Base-by-base conservation (phyloP, 805 yeast genomes). In the Candida sakaeoensis region DNA sequence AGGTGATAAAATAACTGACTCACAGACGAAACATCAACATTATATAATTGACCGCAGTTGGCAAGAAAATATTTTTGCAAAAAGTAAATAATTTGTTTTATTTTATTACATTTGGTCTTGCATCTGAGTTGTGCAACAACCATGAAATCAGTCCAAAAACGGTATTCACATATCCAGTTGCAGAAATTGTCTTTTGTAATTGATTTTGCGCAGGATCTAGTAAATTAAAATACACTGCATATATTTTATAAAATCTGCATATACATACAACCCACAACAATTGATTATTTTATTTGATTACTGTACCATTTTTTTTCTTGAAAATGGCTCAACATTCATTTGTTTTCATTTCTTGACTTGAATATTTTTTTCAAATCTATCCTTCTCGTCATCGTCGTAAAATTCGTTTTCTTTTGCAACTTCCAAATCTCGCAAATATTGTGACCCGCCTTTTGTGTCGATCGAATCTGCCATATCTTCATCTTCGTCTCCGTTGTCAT, bases 371-470 rank as follows among this genome's bases (percentile, higher is more conserved):
- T 65, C 71, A 8, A 60, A 71, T 30, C 44, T 49, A 38, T 68
- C 74, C 45, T 68, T 70, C 46, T 75, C 80, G 33, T 78, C 84
- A 43, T 72, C 76, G 40, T 82, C 87, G 54, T 81, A 89, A 54
- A 80, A 85, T 63, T 91, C 98, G 51, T 80, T 82, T 36, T 75
- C 84, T 3, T 81, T 80, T 49, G 78, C 83, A 37, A 86, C 69
- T 18, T 65, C 70, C 52, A 77, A 80, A 59, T 91, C 98, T 42
- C 91, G 74, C 10, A 91, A 91, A 55, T 75, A 77, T 53, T 82
- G 85, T 0, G 95, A 85, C 1, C 98, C 98, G 24, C 97, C 97
- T 57, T 85, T 78, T 13, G 93, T 85, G 51, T 91, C 97, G 48
- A 79, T 79, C 10, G 95, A 87, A 42, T 74, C 82, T 32, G 72